Evolutionary conservation across 306 rosid genomes (phyloP).

Genomic region (Elaeagnus macrophylla): DNA sequence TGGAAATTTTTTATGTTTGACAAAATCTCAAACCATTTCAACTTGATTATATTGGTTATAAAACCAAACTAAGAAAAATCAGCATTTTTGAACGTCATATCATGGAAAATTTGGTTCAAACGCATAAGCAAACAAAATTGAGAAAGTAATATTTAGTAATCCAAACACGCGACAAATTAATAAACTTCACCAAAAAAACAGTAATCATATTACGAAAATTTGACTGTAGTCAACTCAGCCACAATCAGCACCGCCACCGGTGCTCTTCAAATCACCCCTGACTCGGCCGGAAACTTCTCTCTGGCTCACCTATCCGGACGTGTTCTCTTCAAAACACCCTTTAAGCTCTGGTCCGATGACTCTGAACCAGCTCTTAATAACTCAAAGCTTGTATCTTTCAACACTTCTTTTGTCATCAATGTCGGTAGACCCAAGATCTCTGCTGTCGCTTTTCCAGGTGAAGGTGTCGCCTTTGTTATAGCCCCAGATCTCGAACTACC

Average conservation of each 20-base stretch:
- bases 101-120: too few species aligned
- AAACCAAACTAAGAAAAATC: too few species aligned
- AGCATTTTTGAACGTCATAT: too few species aligned
- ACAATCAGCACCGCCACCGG: slow-evolving; percentile 25
- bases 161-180: too few species aligned
- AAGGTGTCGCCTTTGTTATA: slow-evolving; percentile 39
- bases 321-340: slow-evolving; percentile 24
- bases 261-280: slow-evolving; percentile 62
- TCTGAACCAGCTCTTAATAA: background rate
- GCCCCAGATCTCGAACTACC: slow-evolving; percentile 16
- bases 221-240: slow-evolving; percentile 19
- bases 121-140: too few species aligned
- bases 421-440: slow-evolving; percentile 19
- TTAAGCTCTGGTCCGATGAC: slow-evolving; percentile 38
- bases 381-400: slow-evolving; percentile 38
- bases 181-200: too few species aligned
- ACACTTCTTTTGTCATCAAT: slow-evolving; percentile 53
- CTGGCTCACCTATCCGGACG: slow-evolving; percentile 37
- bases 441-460: slow-evolving; percentile 26
- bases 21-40: too few species aligned
- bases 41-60: too few species aligned
- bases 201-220: slow-evolving; percentile 8
- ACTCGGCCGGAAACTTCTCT: slow-evolving; percentile 30
- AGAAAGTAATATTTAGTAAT: too few species aligned
- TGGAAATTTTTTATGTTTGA: too few species aligned